A percentile compares a stretch with the other conserved stretches of the same genome.
These are phyloP conservation scores for Rutstroemia sp. DNA, from an alignment of 2,329 filamentous ascomycete genomes.

Conservation along the genomic window DNA sequence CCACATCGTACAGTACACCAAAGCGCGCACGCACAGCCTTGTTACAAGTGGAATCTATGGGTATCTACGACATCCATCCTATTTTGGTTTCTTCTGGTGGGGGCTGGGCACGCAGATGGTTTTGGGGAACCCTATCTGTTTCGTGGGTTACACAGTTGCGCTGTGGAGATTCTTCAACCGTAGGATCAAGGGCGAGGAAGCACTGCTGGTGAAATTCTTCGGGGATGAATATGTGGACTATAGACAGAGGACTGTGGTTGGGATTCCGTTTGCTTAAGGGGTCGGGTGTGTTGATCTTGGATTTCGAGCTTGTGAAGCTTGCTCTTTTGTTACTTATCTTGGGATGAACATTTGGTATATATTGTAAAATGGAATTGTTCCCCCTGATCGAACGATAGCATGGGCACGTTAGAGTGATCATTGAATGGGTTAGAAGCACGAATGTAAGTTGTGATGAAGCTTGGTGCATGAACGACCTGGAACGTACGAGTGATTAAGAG, in stretches of 20 bases:
- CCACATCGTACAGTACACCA: constrained; percentile 69
- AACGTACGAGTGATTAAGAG: no score
- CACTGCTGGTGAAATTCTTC: constrained; percentile 72
- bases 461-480: no score
- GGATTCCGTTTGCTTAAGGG: constrained; percentile 66
- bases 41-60: constrained; percentile 78
- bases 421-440: no score
- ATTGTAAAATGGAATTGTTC: no score
- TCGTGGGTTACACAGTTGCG: constrained; percentile 64
- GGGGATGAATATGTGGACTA: constrained; percentile 74
- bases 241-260: constrained; percentile 60
- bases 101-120: constrained; percentile 88
- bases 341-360: no score
- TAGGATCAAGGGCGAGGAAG: constrained; percentile 74
- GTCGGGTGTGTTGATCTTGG: not conserved
- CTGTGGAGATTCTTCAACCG: constrained; percentile 79
- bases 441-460: no score
- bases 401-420: no score
- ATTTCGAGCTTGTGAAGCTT: no score
- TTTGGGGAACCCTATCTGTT: constrained; percentile 75
- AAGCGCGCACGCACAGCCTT: constrained; percentile 63
- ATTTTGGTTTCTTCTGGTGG: constrained; percentile 99
- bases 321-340: no score
- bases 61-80: constrained; percentile 74
- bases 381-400: no score